A percentile compares a stretch with the other conserved stretches of the same genome.
Evolutionary conservation across 352 stramenopile genomes (phyloP).

Genomic region (Pythium phragmiticola): DNA sequence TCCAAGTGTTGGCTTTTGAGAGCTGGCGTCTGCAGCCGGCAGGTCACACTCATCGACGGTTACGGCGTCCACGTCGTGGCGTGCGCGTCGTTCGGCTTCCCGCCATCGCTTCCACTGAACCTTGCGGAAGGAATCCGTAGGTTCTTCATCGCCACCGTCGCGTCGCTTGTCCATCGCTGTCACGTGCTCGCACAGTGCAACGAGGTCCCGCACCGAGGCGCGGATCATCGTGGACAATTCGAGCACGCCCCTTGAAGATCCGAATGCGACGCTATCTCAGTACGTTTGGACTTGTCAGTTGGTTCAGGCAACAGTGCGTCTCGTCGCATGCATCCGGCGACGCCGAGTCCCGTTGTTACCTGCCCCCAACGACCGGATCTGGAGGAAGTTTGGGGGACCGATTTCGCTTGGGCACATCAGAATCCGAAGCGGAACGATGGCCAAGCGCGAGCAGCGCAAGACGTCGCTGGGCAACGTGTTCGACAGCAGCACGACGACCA

Average conservation of each 20-base stretch:
- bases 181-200: conserved; percentile 49
- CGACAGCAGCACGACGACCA: conserved; percentile 9
- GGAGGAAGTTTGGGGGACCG: background rate
- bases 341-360: conserved; percentile 8
- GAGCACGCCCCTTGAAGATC: conserved; percentile 13
- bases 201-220: conserved; percentile 31
- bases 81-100: conserved; percentile 24
- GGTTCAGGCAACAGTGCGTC: background rate
- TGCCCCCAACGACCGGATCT: conserved; percentile 2
- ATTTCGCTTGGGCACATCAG: background rate
- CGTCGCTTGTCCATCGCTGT: background rate
- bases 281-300: conserved; percentile 1
- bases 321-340: conserved; percentile 4
- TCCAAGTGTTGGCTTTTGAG: too few species aligned
- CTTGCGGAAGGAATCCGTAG: conserved; percentile 49
- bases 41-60: background rate
- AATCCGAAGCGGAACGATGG: conserved; percentile 6
- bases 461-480: conserved; percentile 43
- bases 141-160: background rate
- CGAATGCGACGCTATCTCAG: background rate
- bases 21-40: too few species aligned
- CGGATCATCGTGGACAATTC: conserved; percentile 15
- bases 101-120: conserved; percentile 39
- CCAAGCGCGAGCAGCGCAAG: conserved; percentile 34
- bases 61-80: background rate